Conservation (phyloP, 164 flowering plant species). For the Nymphaea thermarum region DNA sequence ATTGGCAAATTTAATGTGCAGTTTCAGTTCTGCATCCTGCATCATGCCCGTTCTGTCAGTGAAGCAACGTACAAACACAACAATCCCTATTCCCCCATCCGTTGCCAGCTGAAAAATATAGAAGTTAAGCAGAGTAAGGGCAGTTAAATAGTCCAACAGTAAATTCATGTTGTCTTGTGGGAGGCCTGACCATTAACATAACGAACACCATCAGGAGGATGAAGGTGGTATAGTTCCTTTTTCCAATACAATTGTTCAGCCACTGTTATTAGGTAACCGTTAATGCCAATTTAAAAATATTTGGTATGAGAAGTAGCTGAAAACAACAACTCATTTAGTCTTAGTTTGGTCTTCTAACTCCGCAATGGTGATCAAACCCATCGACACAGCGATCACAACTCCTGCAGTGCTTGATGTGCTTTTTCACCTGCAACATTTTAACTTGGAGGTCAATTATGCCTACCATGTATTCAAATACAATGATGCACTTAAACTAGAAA, state of each 20-base stretch:
- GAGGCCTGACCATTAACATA: slow-evolving; percentile 57
- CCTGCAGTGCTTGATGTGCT: slow-evolving; percentile 87
- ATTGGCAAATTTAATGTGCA: slow-evolving; percentile 59
- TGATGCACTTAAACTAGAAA: too few relatives aligned
- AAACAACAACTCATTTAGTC: not conserved
- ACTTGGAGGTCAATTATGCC: not conserved
- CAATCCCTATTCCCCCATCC: slow-evolving; percentile 81
- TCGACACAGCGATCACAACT: slow-evolving; percentile 92
- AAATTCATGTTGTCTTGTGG: not conserved
- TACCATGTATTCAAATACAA: too few relatives aligned
- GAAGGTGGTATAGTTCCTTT: slow-evolving; percentile 82
- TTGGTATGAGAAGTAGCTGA: not conserved
- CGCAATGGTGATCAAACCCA: slow-evolving; percentile 99
- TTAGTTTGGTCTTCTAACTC: slow-evolving; percentile 31
- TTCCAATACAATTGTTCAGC: slow-evolving; percentile 93
- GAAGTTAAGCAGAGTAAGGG: not conserved
- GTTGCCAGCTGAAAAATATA: slow-evolving; percentile 41
- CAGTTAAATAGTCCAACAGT: not conserved
- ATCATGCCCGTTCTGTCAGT: slow-evolving; percentile 61
- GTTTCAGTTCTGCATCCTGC: slow-evolving; percentile 41
- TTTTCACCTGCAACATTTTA: slow-evolving; percentile 47
- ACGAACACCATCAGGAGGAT: slow-evolving; percentile 70
- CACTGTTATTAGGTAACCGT: slow-evolving; percentile 40
- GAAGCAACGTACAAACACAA: slow-evolving; percentile 83
- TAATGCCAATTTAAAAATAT: not conserved